Percentiles rank a stretch among this genome's conserved stretches.
phyloP scores from a whole-genome alignment of 441 rosid genomes.

The Gossypium schwendimanii region DNA sequence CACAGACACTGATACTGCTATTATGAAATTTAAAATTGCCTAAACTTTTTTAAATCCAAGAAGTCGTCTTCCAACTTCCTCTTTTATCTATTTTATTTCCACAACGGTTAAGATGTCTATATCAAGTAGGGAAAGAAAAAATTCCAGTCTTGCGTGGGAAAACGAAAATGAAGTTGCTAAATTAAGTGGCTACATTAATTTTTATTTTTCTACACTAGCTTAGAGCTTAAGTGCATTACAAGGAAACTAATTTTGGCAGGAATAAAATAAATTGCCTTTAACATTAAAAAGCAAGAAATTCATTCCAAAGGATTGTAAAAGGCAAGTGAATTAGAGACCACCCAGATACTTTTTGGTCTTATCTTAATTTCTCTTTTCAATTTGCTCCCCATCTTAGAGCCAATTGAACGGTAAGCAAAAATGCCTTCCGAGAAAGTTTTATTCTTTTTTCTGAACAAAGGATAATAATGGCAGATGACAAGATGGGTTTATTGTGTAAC shows the following conservation, averaged over 20 bases:
- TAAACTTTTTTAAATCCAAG: not conserved
- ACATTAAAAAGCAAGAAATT: not conserved
- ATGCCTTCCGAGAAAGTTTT: no score
- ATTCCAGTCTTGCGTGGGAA: not conserved
- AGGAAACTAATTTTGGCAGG: not conserved
- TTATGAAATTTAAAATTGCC: not conserved
- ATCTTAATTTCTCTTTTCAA: not conserved
- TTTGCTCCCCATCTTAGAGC: not conserved
- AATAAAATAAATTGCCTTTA: not conserved
- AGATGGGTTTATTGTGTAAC: not conserved
- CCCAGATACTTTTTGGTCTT: no score
- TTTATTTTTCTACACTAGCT: not conserved
- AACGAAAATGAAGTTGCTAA: not conserved
- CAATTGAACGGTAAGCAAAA: not conserved
- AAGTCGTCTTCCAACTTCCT: not conserved
- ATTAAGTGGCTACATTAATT: not conserved
- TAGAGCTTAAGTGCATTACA: not conserved
- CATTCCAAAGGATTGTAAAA: not conserved
- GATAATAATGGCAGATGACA: not conserved
- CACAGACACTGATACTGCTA: not conserved
- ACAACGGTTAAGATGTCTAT: conserved; percentile 11
- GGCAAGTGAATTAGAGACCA: no score
- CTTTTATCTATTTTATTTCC: not conserved
- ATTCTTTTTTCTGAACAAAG: no score
- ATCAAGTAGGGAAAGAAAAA: not conserved